phyloP scores from a whole-genome alignment of 2,329 filamentous ascomycete genomes.

The Alternaria infectoria region DNA sequence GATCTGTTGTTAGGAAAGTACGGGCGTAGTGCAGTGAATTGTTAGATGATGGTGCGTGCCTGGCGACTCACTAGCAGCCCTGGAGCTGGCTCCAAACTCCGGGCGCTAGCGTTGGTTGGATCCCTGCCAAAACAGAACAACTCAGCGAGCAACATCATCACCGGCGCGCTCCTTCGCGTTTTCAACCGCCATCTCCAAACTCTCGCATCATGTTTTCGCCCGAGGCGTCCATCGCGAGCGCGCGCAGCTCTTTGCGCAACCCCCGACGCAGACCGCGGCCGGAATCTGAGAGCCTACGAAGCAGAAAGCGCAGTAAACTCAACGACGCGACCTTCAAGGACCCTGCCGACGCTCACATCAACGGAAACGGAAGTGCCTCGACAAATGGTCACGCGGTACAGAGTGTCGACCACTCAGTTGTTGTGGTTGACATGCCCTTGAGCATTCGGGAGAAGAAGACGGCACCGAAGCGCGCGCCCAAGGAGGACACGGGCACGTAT shows the following conservation, averaged over 20 bases:
- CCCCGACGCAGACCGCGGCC: constrained; percentile 56
- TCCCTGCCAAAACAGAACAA: background rate
- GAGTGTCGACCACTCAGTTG: constrained; percentile 36
- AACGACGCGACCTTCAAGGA: constrained; percentile 50
- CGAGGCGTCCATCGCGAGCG: constrained; percentile 44
- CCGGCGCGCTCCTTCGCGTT: constrained; percentile 42
- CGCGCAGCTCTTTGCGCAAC: constrained; percentile 52
- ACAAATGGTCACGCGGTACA: constrained; percentile 43
- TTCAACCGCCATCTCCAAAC: constrained; percentile 11
- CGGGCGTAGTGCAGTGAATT: background rate
- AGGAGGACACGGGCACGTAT: constrained; percentile 71
- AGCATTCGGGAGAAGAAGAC: constrained; percentile 49
- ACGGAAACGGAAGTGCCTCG: constrained; percentile 40
- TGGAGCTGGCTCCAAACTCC: background rate
- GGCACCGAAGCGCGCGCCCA: constrained; percentile 61
- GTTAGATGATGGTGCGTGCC: no score
- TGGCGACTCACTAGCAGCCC: no score
- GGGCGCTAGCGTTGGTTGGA: constrained; percentile 1
- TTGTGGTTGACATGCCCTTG: constrained; percentile 45
- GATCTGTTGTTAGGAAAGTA: background rate
- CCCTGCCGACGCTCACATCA: constrained; percentile 31
- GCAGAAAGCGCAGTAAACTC: constrained; percentile 56
- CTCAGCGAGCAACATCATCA: constrained; percentile 16
- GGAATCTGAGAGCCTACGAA: constrained; percentile 50
- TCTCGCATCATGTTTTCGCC: constrained; percentile 48